Evolutionary conservation across 805 yeast genomes (phyloP), one percentile per base, ranked within the genome.

Genomic region (Candida hispaniensis): DNA sequence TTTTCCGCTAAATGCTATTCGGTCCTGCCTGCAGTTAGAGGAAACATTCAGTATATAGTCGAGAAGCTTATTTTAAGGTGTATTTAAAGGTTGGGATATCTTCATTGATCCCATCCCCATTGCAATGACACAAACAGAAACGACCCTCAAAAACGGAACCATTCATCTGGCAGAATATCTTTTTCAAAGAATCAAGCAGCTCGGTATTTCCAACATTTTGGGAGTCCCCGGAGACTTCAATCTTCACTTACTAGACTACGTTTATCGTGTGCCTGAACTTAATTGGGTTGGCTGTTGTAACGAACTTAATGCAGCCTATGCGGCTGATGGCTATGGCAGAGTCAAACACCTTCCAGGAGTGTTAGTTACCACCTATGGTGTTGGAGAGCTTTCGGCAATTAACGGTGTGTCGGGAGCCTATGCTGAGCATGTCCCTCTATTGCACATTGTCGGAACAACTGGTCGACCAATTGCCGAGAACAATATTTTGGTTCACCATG

Each of bases 241-340:
- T 48, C 49, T 62, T 40, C 48, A 52, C 28, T 48, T 62, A 29
- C 56, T 62, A 16, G 67, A 62, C 49, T 52, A 50, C 43, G 45
- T 63, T 40, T 47, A 49, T 46, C 44, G 47, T 16, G 57, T 54
- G 26, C 64, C 67, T 5, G 62, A 61, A 7, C 52, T 78, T 46
- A 58, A 71, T 35, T 83, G 93, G 81, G 64, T 80, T 30, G 94
- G 94, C 14, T 72, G 74, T 41, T 81, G 94, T 60, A 85, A 85
- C 51, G 96, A 85, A 59, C 65, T 85, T 44, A 86, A 85, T 51
- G 77, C 91, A 3, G 91, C 93, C 6, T 85, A 86, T 52, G 75
- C 91, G 5, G 86, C 88, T 6, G 95, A 86, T 54, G 96, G 95
- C 4, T 86, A 81, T 49, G 73, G 91, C 12, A 67, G 88, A 42